These are phyloP conservation scores for Claviceps fusiformis DNA, from an alignment of 2,329 filamentous ascomycete species.

Conservation along the genomic window DNA sequence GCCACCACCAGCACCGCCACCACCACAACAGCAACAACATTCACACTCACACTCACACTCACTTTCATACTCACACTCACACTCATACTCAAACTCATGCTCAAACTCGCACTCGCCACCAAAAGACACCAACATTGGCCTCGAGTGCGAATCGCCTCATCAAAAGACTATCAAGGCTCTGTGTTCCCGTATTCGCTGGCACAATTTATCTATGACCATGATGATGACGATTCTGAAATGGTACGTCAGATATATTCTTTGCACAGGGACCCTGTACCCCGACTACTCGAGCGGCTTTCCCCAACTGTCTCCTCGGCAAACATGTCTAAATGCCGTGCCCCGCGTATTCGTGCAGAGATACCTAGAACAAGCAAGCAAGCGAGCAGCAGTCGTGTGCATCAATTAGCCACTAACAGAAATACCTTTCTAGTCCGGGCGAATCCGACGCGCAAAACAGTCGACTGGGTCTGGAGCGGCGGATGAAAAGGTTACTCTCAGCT, in stretches of 20 bases:
- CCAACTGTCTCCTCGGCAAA: background rate
- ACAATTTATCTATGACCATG: constrained; percentile 25
- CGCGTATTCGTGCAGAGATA: background rate
- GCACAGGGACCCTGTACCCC: background rate
- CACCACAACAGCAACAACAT: background rate
- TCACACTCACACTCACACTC: background rate
- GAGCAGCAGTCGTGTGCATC: background rate
- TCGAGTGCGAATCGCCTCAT: constrained; percentile 5
- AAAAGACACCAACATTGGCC: background rate
- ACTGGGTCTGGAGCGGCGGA: constrained; percentile 20
- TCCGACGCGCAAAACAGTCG: constrained; percentile 22
- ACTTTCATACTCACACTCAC: too few relatives aligned
- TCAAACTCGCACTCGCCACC: background rate
- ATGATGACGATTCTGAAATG: constrained; percentile 27
- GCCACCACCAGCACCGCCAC: background rate
- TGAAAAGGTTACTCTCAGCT: constrained; percentile 20
- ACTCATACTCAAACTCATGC: too few relatives aligned
- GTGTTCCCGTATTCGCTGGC: constrained; percentile 22
- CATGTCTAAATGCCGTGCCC: background rate
- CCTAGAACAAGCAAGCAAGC: background rate
- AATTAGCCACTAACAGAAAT: background rate
- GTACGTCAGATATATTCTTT: constrained; percentile 13
- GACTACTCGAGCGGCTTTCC: background rate
- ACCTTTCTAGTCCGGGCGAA: constrained; percentile 17
- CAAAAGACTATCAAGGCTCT: constrained; percentile 16